phyloP scores from a whole-genome alignment of 345 rosid species.

The Nephelium lappaceum region DNA sequence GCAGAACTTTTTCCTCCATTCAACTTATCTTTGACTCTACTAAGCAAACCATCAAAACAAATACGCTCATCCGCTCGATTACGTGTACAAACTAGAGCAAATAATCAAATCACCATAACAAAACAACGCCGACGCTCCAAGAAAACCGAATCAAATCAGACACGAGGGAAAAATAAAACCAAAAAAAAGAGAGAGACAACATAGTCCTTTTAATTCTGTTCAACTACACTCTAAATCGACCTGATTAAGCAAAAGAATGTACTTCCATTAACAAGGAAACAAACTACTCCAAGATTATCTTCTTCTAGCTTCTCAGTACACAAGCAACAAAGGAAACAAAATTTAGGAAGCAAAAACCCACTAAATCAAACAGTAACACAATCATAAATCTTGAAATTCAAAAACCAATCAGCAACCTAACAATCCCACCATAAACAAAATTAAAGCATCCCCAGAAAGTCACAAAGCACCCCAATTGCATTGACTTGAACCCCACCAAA shows the following conservation, averaged over 20 bases:
- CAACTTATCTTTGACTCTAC: background rate
- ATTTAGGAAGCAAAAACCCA: background rate
- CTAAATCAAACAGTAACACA: conserved; percentile 32
- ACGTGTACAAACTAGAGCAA: background rate
- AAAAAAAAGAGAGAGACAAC: background rate
- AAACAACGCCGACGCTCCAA: background rate
- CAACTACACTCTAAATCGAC: background rate
- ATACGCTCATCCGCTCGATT: background rate
- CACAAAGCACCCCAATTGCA: conserved; percentile 17
- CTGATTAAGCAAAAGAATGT: background rate
- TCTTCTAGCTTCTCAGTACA: background rate
- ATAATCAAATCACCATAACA: no score
- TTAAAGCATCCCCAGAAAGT: background rate
- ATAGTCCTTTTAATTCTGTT: background rate
- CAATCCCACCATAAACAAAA: background rate
- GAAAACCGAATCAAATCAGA: background rate
- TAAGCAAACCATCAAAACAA: background rate
- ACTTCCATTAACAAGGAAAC: background rate
- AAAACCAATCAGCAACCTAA: background rate
- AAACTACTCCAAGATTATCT: background rate
- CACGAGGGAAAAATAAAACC: background rate
- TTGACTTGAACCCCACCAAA: background rate
- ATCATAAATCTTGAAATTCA: background rate
- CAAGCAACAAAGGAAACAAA: background rate
- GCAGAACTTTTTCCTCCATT: conserved; percentile 3